These are phyloP conservation scores for Didymellaceae sp. DNA, from an alignment of 2,329 filamentous ascomycete genomes.

Conservation along the genomic window DNA sequence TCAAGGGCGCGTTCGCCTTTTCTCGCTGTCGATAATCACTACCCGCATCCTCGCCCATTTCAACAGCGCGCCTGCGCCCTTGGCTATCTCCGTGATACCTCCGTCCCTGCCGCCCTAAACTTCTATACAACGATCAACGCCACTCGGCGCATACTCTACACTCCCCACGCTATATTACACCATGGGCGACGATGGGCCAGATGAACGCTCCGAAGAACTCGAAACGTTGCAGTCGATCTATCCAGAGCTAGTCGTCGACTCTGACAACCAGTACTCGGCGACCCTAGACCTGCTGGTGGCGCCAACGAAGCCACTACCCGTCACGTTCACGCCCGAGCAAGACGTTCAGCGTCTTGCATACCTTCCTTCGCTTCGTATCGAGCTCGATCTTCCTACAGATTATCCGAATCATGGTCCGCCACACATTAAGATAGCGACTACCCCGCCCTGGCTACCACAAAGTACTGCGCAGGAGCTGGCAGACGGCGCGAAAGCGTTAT, in stretches of 20 bases:
- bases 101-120: slow-evolving; percentile 2
- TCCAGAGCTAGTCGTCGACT: slow-evolving; percentile 63
- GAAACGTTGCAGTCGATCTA: slow-evolving; percentile 67
- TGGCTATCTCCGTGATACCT: slow-evolving; percentile 15
- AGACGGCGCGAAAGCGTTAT: slow-evolving; percentile 57
- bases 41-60: slow-evolving; percentile 3
- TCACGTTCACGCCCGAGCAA: slow-evolving; percentile 35
- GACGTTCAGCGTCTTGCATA: slow-evolving; percentile 59
- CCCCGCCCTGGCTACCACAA: slow-evolving; percentile 61
- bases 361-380: slow-evolving; percentile 62
- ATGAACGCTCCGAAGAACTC: slow-evolving; percentile 67
- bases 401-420: slow-evolving; percentile 64
- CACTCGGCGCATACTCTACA: not conserved
- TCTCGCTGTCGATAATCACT: slow-evolving; percentile 21
- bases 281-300: slow-evolving; percentile 63
- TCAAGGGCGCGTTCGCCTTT: slow-evolving; percentile 19
- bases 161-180: not conserved
- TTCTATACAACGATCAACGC: not conserved
- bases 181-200: slow-evolving; percentile 52
- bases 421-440: slow-evolving; percentile 55
- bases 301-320: slow-evolving; percentile 58
- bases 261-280: slow-evolving; percentile 52
- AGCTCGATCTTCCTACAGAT: slow-evolving; percentile 59
- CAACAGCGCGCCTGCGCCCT: slow-evolving; percentile 21
- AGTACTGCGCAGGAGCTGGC: slow-evolving; percentile 54